A percentile compares a stretch with the other conserved stretches of the same genome.
Evolutionary conservation across 805 yeast species (phyloP).

Genomic region (Lipomyces spencermartinsiae): DNA sequence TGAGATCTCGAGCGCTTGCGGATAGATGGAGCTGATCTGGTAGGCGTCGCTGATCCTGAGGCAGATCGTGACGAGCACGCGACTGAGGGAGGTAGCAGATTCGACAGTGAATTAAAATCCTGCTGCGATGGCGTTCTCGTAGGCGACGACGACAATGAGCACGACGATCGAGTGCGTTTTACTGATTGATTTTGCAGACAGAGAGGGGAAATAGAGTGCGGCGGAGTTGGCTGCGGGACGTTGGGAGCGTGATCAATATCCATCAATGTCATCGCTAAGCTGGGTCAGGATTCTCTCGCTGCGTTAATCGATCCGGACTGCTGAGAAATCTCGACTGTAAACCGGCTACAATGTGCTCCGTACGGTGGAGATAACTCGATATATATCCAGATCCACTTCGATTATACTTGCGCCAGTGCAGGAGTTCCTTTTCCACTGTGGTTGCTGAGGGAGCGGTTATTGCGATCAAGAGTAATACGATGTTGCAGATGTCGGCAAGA

Average conservation of each 20-base stretch:
- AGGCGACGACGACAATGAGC: slow-evolving; percentile 1
- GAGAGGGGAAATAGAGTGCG: neutral
- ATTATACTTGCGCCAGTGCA: neutral
- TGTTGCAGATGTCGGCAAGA: neutral
- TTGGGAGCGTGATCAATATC: slow-evolving; percentile 9
- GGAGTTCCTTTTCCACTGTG: neutral
- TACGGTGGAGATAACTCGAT: neutral
- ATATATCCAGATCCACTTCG: neutral
- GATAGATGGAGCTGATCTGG: neutral
- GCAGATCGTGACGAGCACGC: neutral
- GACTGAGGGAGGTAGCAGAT: neutral
- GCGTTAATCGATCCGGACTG: neutral
- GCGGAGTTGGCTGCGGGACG: neutral
- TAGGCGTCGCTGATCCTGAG: neutral
- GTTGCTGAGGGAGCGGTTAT: neutral
- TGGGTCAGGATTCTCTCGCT: neutral
- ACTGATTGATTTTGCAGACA: neutral
- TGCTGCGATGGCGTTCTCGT: neutral
- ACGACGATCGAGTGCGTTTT: slow-evolving; percentile 6
- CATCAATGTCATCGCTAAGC: neutral
- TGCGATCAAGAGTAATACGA: neutral
- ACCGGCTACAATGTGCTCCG: neutral
- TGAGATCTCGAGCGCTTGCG: neutral
- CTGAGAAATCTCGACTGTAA: neutral
- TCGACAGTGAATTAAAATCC: neutral